phyloP scores from a whole-genome alignment of 768 basidiomycete species.

The Heimioporus sp. region DNA sequence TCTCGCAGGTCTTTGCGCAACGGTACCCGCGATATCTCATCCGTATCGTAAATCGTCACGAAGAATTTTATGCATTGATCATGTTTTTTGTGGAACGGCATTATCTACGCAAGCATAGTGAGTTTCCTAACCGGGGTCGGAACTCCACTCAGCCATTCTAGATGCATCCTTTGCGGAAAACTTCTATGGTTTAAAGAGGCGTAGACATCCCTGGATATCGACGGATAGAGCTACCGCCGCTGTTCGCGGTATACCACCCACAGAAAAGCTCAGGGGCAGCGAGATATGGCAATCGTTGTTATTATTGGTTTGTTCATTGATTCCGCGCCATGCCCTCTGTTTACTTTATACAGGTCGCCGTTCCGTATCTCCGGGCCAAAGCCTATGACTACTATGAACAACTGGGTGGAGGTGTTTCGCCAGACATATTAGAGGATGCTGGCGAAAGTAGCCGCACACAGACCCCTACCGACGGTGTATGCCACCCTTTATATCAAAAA shows the following conservation, averaged over 20 bases:
- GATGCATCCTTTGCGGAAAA: conserved; percentile 95
- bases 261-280: conserved; percentile 60
- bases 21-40: conserved; percentile 90
- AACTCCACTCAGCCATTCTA: conserved; percentile 30
- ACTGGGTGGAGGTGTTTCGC: conserved; percentile 75
- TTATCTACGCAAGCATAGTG: conserved; percentile 85
- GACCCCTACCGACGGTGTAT: conserved; percentile 53
- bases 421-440: conserved; percentile 62
- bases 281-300: conserved; percentile 79
- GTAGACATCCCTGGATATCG: conserved; percentile 68
- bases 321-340: not conserved
- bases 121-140: conserved; percentile 22
- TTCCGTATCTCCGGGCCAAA: conserved; percentile 90
- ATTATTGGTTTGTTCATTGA: conserved; percentile 61
- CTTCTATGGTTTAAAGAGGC: conserved; percentile 89
- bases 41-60: conserved; percentile 89
- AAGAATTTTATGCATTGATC: conserved; percentile 89
- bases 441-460: conserved; percentile 43
- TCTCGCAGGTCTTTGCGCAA: conserved; percentile 86
- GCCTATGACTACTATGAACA: conserved; percentile 89
- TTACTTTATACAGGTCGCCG: conserved; percentile 51
- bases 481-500: conserved; percentile 8
- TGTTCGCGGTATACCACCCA: conserved; percentile 59
- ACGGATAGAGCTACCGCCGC: conserved; percentile 66
- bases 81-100: conserved; percentile 90